Percentiles rank a stretch among this genome's conserved stretches.
phyloP scores from a whole-genome alignment of 805 yeast genomes.

The Candida corydali region DNA sequence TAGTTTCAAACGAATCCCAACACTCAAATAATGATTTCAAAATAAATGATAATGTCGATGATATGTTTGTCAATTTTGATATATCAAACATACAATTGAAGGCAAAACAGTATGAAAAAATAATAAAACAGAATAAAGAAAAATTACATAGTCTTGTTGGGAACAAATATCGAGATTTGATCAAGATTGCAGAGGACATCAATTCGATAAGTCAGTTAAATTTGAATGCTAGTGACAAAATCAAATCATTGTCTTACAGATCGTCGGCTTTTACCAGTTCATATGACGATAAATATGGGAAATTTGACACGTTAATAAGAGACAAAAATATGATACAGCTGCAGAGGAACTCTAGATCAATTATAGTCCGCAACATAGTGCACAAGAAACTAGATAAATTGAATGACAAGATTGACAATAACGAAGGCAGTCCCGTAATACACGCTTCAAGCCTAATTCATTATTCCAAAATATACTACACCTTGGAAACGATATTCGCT shows the following conservation, averaged over 20 bases:
- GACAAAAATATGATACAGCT: conserved; percentile 14
- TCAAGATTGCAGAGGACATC: conserved; percentile 41
- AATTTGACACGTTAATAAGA: conserved; percentile 19
- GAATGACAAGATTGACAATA: conserved; percentile 21
- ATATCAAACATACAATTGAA: conserved; percentile 30
- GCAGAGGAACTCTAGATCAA: conserved; percentile 16
- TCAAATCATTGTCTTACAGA: conserved; percentile 30
- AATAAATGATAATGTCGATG: conserved; percentile 40
- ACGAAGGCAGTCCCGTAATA: conserved; percentile 11
- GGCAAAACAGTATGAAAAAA: conserved; percentile 23
- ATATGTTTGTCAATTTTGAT: conserved; percentile 27
- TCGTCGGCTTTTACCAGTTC: conserved; percentile 26
- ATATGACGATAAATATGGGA: conserved; percentile 13
- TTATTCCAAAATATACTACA: conserved; percentile 31
- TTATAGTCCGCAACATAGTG: conserved; percentile 26
- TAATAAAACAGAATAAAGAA: conserved; percentile 23
- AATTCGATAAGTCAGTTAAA: conserved; percentile 25
- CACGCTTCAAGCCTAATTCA: conserved; percentile 26
- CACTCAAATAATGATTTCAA: background rate
- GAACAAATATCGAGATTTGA: conserved; percentile 38
- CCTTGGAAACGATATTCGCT: conserved; percentile 22
- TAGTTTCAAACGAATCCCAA: background rate
- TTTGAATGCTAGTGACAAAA: conserved; percentile 17
- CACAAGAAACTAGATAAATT: conserved; percentile 25
- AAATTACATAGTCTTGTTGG: conserved; percentile 38